These are phyloP conservation scores for Phyllosticta capitalensis DNA, from an alignment of 2,329 filamentous ascomycete genomes.

Conservation along the genomic window DNA sequence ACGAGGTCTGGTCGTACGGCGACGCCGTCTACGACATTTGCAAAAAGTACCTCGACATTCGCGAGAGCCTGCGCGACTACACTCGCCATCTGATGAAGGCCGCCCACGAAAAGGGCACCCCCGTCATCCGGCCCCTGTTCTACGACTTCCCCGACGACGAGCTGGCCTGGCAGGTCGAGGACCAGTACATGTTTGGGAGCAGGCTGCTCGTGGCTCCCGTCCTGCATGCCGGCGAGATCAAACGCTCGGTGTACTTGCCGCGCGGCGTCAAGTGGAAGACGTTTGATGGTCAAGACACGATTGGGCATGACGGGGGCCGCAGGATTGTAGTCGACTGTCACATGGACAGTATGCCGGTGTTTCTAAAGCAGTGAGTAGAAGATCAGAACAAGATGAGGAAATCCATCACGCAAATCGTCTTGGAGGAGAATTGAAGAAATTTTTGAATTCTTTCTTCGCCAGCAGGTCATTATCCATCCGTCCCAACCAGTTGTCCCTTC, in stretches of 20 bases:
- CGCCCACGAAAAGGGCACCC: slow-evolving; percentile 50
- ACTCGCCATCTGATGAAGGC: slow-evolving; percentile 49
- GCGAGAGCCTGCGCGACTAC: slow-evolving; percentile 51
- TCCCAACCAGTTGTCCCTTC: too few species aligned
- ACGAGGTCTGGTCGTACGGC: slow-evolving; percentile 60
- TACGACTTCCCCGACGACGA: slow-evolving; percentile 52
- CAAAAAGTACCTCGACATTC: slow-evolving; percentile 47
- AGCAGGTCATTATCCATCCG: too few species aligned
- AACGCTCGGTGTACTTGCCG: slow-evolving; percentile 45
- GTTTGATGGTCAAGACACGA: slow-evolving; percentile 22
- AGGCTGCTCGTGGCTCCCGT: slow-evolving; percentile 52
- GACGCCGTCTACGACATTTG: slow-evolving; percentile 51
- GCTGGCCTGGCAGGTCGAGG: slow-evolving; percentile 47
- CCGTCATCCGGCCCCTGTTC: slow-evolving; percentile 54
- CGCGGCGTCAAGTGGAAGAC: slow-evolving; percentile 36
- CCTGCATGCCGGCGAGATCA: slow-evolving; percentile 38
- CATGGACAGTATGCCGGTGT: slow-evolving; percentile 40
- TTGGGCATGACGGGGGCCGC: slow-evolving; percentile 30
- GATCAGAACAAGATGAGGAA: too few species aligned
- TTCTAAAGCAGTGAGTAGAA: slow-evolving; percentile 19
- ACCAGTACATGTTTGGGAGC: slow-evolving; percentile 55
- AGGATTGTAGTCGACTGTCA: slow-evolving; percentile 35
- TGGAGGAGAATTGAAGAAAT: too few species aligned
- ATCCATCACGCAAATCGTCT: too few species aligned
- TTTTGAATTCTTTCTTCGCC: too few species aligned